Evolutionary conservation across 2,329 filamentous ascomycete species (phyloP).

Genomic region (Cryphonectria radicalis): DNA sequence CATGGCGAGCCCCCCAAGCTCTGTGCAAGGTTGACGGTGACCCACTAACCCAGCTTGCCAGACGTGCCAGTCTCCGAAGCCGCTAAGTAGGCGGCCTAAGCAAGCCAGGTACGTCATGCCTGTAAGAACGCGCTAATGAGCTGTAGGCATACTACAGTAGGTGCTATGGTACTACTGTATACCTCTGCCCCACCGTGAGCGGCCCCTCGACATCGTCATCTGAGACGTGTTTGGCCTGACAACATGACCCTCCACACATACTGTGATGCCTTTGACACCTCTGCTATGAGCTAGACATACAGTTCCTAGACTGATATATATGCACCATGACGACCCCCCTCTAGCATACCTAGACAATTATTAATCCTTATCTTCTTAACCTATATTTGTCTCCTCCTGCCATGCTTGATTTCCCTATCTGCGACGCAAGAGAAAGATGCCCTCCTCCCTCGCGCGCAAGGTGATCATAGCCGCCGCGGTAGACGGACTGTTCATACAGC

Average conservation of each 20-base stretch:
- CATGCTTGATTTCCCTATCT: constrained; percentile 24
- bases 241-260: constrained; percentile 14
- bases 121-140: constrained; percentile 15
- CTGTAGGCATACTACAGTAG: too few species aligned
- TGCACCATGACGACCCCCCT: constrained; percentile 16
- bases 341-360: constrained; percentile 8
- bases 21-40: background rate
- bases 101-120: constrained; percentile 35
- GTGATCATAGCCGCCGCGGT: constrained; percentile 78
- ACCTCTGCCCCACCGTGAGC: constrained; percentile 18
- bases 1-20: background rate
- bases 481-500: constrained; percentile 83
- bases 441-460: constrained; percentile 73
- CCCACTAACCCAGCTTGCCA: background rate
- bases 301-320: background rate
- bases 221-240: constrained; percentile 13
- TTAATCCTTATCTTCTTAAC: background rate
- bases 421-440: constrained; percentile 57
- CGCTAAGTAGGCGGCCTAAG: background rate
- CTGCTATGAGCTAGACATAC: constrained; percentile 4
- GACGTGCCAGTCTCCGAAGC: constrained; percentile 5
- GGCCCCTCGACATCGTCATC: constrained; percentile 18
- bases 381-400: constrained; percentile 28
- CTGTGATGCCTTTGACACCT: background rate
- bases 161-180: background rate